Evolutionary conservation across 495 filamentous ascomycete genomes (phyloP), one percentile per base, ranked within the genome.

Genomic region (Lindgomyces ingoldianus): DNA sequence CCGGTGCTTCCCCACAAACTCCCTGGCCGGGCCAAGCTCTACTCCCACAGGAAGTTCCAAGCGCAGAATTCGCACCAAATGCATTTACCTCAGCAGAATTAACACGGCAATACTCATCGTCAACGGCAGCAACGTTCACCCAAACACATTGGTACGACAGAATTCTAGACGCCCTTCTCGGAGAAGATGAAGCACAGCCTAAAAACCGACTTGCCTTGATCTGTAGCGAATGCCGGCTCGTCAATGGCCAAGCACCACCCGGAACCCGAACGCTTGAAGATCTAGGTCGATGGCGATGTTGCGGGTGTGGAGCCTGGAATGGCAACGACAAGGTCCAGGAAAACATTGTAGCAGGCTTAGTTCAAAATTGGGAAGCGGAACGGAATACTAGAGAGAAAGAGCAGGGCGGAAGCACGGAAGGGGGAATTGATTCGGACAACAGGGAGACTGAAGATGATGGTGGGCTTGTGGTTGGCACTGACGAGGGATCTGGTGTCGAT

Each of bases 211-310:
- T 96, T 53, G 94, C 87, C 25, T 75, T 99, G 69, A 94, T 99
- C 52, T 99, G 94, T 77, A 64, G 73, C 21, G 78, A 82, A 21
- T 99, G 94, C 72, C 81, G 91, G 25, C 83, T 97, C 10, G 93
- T 99, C 30, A 99, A 99, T 72, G 94, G 94, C 2, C 93, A 96
- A 71, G 94, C 95, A 1, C 93, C 94, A 11, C 94, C 94, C 0
- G 94, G 95, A 1, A 85, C 88, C 2, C 88, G 85, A 70, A 84
- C 79, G 0, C 77, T 92, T 16, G 84, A 89, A 16, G 93, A 96
- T 45, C 74, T 99, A 0, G 94, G 93, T 10, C 82, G 80, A 67
- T 99, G 94, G 94, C 86, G 87, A 54, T 99, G 94, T 77, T 88
- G 86, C 61, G 86, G 84, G 45, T 99, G 94, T 70, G 87, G 89